Percentiles rank a stretch among this genome's conserved stretches.
These are phyloP conservation scores for Thielaviopsis euricoi DNA, from an alignment of 2,329 filamentous ascomycete species.

Conservation along the genomic window DNA sequence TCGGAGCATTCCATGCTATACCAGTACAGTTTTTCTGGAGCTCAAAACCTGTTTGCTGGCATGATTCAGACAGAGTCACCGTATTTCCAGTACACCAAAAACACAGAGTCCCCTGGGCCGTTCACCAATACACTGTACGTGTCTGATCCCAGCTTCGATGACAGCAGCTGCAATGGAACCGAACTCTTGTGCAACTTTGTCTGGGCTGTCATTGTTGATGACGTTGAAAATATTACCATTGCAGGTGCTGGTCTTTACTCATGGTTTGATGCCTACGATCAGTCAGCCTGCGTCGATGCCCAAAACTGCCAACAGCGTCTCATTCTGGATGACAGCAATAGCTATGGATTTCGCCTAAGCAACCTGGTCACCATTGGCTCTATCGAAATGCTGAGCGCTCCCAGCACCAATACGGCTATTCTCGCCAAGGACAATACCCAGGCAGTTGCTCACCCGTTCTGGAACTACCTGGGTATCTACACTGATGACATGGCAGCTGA, in stretches of 20 bases:
- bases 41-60: constrained; percentile 36
- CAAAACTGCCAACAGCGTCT: constrained; percentile 13
- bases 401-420: not conserved
- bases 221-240: constrained; percentile 12
- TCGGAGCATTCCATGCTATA: constrained; percentile 34
- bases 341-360: not conserved
- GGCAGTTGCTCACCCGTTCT: not conserved
- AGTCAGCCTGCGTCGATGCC: constrained; percentile 14
- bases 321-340: not conserved
- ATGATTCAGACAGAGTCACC: constrained; percentile 50
- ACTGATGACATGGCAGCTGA: not conserved
- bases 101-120: constrained; percentile 13
- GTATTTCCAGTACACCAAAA: constrained; percentile 16
- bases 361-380: not conserved
- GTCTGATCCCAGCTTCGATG: constrained; percentile 8
- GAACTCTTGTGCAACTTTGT: constrained; percentile 10
- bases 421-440: not conserved
- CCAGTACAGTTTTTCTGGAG: constrained; percentile 29
- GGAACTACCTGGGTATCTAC: not conserved
- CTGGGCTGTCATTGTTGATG: constrained; percentile 13
- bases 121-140: constrained; percentile 12
- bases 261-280: constrained; percentile 14
- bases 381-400: not conserved
- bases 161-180: not conserved
- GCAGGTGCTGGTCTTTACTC: constrained; percentile 15